These are phyloP conservation scores for Kwoniella sp. DNA, from an alignment of 768 basidiomycete species.

Conservation along the genomic window DNA sequence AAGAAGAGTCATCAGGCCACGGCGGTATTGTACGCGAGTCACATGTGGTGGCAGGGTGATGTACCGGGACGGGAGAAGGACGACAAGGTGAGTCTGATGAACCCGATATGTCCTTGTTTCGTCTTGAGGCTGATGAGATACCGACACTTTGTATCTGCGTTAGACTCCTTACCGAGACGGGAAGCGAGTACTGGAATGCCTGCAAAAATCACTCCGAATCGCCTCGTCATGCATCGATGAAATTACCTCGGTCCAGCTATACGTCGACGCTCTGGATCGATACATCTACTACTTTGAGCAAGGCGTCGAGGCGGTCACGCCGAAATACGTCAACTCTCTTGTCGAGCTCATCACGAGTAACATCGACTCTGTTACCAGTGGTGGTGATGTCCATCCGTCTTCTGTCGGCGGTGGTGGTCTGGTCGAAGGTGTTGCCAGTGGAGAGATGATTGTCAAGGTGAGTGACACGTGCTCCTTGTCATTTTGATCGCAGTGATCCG, in stretches of 20 bases:
- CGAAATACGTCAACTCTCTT: constrained; percentile 94
- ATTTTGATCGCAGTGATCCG: no score
- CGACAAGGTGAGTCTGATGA: constrained; percentile 59
- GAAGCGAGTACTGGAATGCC: constrained; percentile 94
- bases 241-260: constrained; percentile 92
- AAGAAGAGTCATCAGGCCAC: constrained; percentile 98
- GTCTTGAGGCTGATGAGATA: no score
- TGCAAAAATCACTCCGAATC: constrained; percentile 94
- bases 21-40: constrained; percentile 91
- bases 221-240: constrained; percentile 97
- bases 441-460: constrained; percentile 75
- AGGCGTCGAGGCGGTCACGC: constrained; percentile 86
- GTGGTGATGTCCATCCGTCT: constrained; percentile 77
- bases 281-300: constrained; percentile 96
- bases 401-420: constrained; percentile 64
- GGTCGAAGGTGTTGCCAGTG: constrained; percentile 87
- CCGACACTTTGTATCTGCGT: no score
- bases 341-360: constrained; percentile 93
- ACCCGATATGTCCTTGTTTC: no score
- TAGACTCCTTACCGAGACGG: constrained; percentile 69
- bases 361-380: constrained; percentile 76
- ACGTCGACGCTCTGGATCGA: constrained; percentile 92
- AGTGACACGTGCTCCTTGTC: constrained; percentile 6
- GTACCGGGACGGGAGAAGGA: constrained; percentile 60
- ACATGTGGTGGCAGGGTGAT: constrained; percentile 96